Evolutionary conservation across 495 filamentous ascomycete species (phyloP).

Genomic region (Xylaria bambusicola): DNA sequence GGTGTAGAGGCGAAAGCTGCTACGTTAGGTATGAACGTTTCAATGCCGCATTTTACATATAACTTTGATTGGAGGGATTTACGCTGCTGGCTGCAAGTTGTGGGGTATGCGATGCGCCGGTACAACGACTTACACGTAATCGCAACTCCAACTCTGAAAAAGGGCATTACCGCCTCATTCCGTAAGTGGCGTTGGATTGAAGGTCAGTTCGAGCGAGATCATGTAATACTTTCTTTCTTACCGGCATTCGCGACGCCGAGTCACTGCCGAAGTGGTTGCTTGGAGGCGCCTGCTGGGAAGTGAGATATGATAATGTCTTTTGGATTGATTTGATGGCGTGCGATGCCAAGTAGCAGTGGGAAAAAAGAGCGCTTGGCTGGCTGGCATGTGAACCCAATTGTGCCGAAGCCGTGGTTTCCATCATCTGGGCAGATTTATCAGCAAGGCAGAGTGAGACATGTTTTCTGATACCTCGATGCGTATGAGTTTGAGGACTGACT

Average conservation of each 20-base stretch:
- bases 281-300: not conserved
- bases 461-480: too few species aligned
- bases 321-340: not conserved
- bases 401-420: too few species aligned
- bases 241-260: not conserved
- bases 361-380: not conserved
- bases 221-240: too few species aligned
- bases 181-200: not conserved
- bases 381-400: too few species aligned
- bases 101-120: too few species aligned
- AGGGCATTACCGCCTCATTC: not conserved
- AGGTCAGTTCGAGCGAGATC: too few species aligned
- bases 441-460: too few species aligned
- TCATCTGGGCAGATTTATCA: too few species aligned
- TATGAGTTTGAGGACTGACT: too few species aligned
- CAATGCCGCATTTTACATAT: too few species aligned
- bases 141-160: not conserved
- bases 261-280: conserved; percentile 14
- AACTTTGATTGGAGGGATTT: not conserved
- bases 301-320: not conserved
- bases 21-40: too few species aligned
- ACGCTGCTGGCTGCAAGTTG: not conserved
- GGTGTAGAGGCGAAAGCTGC: not conserved
- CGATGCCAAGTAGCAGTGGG: not conserved
- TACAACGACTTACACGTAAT: too few species aligned